Percentiles rank a stretch among this genome's conserved stretches.
phyloP scores from a whole-genome alignment of 768 basidiomycete species.

The Gelatoporia subvermispora region DNA sequence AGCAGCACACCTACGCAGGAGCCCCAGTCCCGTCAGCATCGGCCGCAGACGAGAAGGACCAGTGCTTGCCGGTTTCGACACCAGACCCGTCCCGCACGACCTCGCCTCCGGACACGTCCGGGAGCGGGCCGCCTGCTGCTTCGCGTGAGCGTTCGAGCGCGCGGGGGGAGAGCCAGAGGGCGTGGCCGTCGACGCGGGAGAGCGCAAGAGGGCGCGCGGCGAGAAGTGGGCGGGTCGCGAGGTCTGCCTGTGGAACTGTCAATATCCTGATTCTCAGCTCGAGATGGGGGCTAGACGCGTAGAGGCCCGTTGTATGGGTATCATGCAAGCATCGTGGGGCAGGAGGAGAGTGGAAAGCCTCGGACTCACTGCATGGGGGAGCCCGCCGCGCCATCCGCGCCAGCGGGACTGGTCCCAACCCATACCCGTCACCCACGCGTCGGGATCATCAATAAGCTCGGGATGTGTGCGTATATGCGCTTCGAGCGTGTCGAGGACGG shows the following conservation, averaged over 20 bases:
- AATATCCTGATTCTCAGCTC: no score
- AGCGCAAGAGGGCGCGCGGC: constrained; percentile 68
- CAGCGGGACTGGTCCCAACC: constrained; percentile 95
- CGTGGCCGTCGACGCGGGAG: constrained; percentile 77
- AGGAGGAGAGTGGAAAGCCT: not conserved
- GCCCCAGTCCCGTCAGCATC: not conserved
- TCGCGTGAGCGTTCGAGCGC: constrained; percentile 58
- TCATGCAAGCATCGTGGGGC: not conserved
- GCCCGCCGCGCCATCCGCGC: constrained; percentile 41
- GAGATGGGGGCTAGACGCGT: not conserved
- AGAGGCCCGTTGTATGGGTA: no score
- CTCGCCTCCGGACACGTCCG: constrained; percentile 46
- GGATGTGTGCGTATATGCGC: constrained; percentile 54
- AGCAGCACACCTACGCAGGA: constrained; percentile 57
- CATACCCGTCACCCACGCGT: constrained; percentile 75
- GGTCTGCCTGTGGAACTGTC: constrained; percentile 60
- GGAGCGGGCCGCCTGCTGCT: constrained; percentile 34
- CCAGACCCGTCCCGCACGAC: constrained; percentile 62
- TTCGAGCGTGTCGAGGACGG: constrained; percentile 59
- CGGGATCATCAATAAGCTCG: constrained; percentile 45
- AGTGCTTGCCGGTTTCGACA: constrained; percentile 57
- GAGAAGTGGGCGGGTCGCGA: constrained; percentile 66
- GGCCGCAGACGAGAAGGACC: not conserved
- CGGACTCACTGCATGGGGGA: constrained; percentile 64
- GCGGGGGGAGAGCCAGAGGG: constrained; percentile 76